Evolutionary conservation across 257 asterid genomes (phyloP), one percentile per base, ranked within the genome.

Genomic region (Buddleja alternifolia): DNA sequence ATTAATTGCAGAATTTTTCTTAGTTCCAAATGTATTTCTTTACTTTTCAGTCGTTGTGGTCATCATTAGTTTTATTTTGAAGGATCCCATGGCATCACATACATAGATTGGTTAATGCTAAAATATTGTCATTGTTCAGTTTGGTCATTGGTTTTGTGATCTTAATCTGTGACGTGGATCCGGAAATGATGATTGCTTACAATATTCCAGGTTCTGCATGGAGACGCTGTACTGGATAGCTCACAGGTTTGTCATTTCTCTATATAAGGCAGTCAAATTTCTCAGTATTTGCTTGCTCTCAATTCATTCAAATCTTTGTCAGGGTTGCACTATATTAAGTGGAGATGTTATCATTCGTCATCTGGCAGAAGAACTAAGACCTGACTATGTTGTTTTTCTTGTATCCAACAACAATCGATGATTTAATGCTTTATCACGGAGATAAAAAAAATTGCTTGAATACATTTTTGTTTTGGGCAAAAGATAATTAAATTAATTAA

Each of bases 251-350:
- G n/a, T 50, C 46, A 66, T 71, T 71, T 75, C 74, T 64, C 48
- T 37, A 3, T 68, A 44, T 47, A 51, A 48, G n/a, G 52, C 19
- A 10, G n/a, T 67, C 68, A 37, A 29, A 52, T 79, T 70, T 56
- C 64, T 45, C 57, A 37, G n/a, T 70, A 44, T 37, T 48, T 8
- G 12, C 36, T 51, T 72, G 50, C 23, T 56, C 47, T 70, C 42
- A 60, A 52, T 45, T 47, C 17, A 19, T 73, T 75, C 32, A 52
- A 65, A 40, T 69, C 73, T 64, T 69, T 23, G 59, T 58, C 88
- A 88, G 98, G 98, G 87, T 56, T 93, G 98, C 88, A 90, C 98
- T 12, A 93, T 93, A 78, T 75, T 93, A 76, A 93, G 98, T 32
- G 98, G 98, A 65, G 98, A 93, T 67, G 89, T 87, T n/a, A 93